Conservation (phyloP, 257 asterid species). For the Salvia splendens region DNA sequence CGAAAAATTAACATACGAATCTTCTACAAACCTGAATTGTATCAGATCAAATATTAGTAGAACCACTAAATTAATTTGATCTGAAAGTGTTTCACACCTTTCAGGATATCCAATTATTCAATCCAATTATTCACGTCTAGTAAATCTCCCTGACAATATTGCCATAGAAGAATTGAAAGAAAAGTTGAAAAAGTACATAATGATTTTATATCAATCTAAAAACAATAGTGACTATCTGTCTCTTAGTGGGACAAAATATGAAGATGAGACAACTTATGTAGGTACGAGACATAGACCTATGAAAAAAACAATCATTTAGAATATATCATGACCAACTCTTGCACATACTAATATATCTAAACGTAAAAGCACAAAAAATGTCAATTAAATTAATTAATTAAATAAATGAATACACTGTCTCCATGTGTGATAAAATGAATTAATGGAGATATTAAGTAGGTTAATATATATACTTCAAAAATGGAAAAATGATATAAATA, state of each 20-base stretch:
- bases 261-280: slow-evolving; percentile 24
- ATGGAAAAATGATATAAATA: too few relatives aligned
- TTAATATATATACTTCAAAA: too few relatives aligned
- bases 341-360: slow-evolving; percentile 16
- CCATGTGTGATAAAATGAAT: background rate
- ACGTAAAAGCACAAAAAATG: slow-evolving; percentile 17
- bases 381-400: background rate
- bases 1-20: too few relatives aligned
- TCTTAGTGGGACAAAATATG: slow-evolving; percentile 19
- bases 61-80: too few relatives aligned
- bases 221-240: slow-evolving; percentile 4
- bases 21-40: too few relatives aligned
- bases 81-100: too few relatives aligned
- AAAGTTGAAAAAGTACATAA: slow-evolving; percentile 9
- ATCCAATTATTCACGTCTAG: too few relatives aligned
- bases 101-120: too few relatives aligned
- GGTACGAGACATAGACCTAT: slow-evolving; percentile 15
- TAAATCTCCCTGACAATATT: too few relatives aligned
- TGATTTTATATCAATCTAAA: slow-evolving; percentile 12
- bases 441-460: too few relatives aligned
- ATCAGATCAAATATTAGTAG: too few relatives aligned
- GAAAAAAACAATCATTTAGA: slow-evolving; percentile 10
- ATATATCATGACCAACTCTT: slow-evolving; percentile 16
- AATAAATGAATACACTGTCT: background rate
- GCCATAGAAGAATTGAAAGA: background rate